Percentiles rank a stretch among this genome's conserved stretches.
These are phyloP conservation scores for Bipolaris cookei DNA, from an alignment of 2,329 filamentous ascomycete genomes.

Conservation along the genomic window DNA sequence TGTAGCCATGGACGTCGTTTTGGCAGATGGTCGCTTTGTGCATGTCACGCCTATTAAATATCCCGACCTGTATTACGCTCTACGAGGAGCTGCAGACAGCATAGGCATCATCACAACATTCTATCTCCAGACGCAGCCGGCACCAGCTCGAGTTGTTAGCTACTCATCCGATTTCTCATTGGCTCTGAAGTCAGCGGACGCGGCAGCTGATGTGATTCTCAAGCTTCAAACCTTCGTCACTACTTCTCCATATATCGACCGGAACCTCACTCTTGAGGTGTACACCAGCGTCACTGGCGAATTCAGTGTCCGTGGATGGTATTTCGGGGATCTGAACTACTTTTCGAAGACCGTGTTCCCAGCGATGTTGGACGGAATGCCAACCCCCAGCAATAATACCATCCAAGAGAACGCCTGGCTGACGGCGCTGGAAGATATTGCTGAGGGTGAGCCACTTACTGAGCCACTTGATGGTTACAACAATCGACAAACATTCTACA, in stretches of 20 bases:
- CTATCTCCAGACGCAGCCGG: conserved; percentile 32
- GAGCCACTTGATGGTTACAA: conserved; percentile 11
- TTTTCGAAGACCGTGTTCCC: conserved; percentile 3
- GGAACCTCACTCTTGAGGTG: conserved; percentile 7
- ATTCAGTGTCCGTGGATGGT: conserved; percentile 10
- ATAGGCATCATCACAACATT: conserved; percentile 38
- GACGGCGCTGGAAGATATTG: conserved; percentile 6
- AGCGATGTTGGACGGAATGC: conserved; percentile 3
- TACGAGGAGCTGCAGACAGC: conserved; percentile 7
- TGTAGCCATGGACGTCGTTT: conserved; percentile 6
- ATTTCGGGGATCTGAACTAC: conserved; percentile 2
- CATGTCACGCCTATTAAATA: neutral
- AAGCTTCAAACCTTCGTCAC: conserved; percentile 6
- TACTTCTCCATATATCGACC: conserved; percentile 3
- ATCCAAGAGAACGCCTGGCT: conserved; percentile 2
- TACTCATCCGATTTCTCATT: conserved; percentile 4
- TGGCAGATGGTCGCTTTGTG: neutral
- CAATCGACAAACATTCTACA: conserved; percentile 12
- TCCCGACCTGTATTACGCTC: conserved; percentile 4
- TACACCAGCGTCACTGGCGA: conserved; percentile 6
- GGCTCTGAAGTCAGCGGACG: neutral
- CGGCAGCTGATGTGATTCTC: conserved; percentile 5
- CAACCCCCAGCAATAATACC: conserved; percentile 5
- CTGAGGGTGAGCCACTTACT: conserved; percentile 11
- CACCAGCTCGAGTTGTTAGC: conserved; percentile 14